A percentile compares a stretch with the other conserved stretches of the same genome.
These are phyloP conservation scores for Citrus maxima DNA, from an alignment of 345 rosid species.

Conservation along the genomic window DNA sequence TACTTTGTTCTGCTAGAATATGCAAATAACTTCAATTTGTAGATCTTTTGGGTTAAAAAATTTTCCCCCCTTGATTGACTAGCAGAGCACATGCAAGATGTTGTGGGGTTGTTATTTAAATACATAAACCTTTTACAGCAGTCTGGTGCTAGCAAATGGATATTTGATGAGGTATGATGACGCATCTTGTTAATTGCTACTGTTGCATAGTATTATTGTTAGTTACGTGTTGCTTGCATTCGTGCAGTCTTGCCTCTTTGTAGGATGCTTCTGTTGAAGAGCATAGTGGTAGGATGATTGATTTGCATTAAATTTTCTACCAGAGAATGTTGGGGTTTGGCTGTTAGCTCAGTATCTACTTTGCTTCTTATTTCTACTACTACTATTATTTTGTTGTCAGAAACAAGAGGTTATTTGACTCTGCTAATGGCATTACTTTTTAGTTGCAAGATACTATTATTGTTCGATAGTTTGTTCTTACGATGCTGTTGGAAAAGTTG, in stretches of 20 bases:
- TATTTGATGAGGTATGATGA: constrained; percentile 86
- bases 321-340: neutral
- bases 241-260: neutral
- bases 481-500: neutral
- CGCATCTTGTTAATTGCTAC: neutral
- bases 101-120: constrained; percentile 76
- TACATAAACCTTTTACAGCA: constrained; percentile 71
- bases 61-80: constrained; percentile 10
- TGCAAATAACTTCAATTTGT: neutral
- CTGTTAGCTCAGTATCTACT: neutral
- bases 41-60: constrained; percentile 4
- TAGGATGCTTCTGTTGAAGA: neutral
- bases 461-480: neutral
- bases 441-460: neutral
- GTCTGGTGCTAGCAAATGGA: constrained; percentile 85
- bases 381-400: neutral
- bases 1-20: neutral
- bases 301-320: neutral
- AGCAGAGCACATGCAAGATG: constrained; percentile 81
- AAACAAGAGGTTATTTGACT: neutral
- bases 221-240: neutral
- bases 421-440: neutral
- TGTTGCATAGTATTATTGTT: neutral
- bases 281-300: neutral
- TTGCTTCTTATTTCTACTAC: neutral